These are phyloP conservation scores for Penicillium pancosmium DNA, from an alignment of 495 filamentous ascomycete species.

Conservation along the genomic window DNA sequence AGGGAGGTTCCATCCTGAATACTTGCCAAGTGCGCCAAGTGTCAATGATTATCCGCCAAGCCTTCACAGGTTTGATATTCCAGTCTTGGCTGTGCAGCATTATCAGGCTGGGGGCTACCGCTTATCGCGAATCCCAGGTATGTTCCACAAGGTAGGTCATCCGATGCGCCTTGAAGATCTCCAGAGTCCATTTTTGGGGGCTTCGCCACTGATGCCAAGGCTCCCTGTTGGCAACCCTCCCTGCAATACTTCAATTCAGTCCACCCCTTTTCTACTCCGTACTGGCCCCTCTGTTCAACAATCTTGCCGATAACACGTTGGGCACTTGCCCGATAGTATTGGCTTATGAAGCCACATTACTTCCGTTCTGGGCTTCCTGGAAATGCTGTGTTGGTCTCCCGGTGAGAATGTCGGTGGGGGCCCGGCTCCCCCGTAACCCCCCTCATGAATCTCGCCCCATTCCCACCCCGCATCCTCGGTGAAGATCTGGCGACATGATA, in stretches of 20 bases:
- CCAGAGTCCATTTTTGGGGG: slow-evolving; percentile 12
- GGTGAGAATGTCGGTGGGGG: slow-evolving; percentile 22
- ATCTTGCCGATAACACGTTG: slow-evolving; percentile 9
- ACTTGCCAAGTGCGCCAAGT: slow-evolving; percentile 36
- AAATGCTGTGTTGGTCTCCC: slow-evolving; percentile 8
- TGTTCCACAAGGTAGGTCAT: slow-evolving; percentile 17
- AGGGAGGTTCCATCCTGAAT: slow-evolving; percentile 30
- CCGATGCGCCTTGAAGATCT: slow-evolving; percentile 7
- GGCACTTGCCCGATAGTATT: slow-evolving; percentile 7
- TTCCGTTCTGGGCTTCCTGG: not conserved
- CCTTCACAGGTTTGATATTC: slow-evolving; percentile 39
- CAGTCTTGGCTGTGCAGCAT: slow-evolving; percentile 23
- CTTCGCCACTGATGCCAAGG: slow-evolving; percentile 13
- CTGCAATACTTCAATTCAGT: slow-evolving; percentile 2
- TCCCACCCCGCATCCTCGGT: slow-evolving; percentile 24
- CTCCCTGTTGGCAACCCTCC: slow-evolving; percentile 7
- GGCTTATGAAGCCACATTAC: not conserved
- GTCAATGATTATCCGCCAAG: slow-evolving; percentile 42
- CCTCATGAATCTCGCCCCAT: slow-evolving; percentile 7
- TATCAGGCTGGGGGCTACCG: slow-evolving; percentile 18
- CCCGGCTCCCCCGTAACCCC: not conserved
- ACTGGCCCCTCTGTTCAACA: not conserved
- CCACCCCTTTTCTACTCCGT: slow-evolving; percentile 5
- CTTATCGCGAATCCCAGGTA: slow-evolving; percentile 12
- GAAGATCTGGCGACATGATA: slow-evolving; percentile 26